Evolutionary conservation across 2,329 filamentous ascomycete genomes (phyloP).

Genomic region (Furcasterigmium furcatum): DNA sequence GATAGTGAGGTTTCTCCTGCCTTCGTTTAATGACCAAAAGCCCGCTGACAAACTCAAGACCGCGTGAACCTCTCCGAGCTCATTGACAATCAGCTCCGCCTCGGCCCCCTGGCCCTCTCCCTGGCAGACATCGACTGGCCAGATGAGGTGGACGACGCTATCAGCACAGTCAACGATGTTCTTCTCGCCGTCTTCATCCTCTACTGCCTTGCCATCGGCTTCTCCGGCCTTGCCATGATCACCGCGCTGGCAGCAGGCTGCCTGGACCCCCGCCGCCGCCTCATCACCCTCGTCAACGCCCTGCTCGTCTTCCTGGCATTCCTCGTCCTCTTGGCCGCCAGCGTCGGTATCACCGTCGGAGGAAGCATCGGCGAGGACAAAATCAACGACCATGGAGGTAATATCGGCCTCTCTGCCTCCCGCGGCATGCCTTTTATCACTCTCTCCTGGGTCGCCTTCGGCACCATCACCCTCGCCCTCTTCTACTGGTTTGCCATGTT

Average conservation of each 20-base stretch:
- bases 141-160: conserved; percentile 37
- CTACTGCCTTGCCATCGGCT: conserved; percentile 39
- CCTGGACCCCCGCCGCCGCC: conserved; percentile 17
- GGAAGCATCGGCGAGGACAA: conserved; percentile 33
- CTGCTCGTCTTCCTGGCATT: conserved; percentile 29
- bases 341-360: conserved; percentile 38
- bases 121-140: conserved; percentile 43
- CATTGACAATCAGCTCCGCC: conserved; percentile 40
- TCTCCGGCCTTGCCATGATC: conserved; percentile 41
- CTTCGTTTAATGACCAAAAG: background rate
- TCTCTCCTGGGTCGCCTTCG: conserved; percentile 45
- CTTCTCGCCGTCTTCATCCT: conserved; percentile 46
- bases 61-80: conserved; percentile 43
- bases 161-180: conserved; percentile 46
- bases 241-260: conserved; percentile 30
- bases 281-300: conserved; percentile 30
- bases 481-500: conserved; percentile 38
- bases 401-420: conserved; percentile 39
- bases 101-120: conserved; percentile 41
- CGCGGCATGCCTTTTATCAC: conserved; percentile 40
- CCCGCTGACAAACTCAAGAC: conserved; percentile 16
- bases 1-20: conserved; percentile 27
- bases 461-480: conserved; percentile 33
- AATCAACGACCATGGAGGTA: conserved; percentile 39
- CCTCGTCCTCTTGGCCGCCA: conserved; percentile 34